Percentiles rank a stretch among this genome's conserved stretches.
Conservation (phyloP, 108 stramenopile species). For the Bacterosira constricta region DNA sequence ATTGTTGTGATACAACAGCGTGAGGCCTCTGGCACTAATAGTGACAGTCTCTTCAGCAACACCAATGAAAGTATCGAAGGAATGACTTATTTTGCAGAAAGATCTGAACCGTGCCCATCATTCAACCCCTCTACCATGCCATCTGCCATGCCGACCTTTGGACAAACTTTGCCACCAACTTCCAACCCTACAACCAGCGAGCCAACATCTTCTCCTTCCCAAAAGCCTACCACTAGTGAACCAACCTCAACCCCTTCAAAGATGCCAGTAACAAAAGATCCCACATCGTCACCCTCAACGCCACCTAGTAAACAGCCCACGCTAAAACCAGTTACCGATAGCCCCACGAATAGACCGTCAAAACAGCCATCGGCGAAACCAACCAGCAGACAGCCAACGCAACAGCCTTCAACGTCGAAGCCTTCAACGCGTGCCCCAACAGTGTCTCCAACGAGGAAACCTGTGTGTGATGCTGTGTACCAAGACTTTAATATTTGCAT, state of each 20-base stretch:
- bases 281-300: not conserved
- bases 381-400: not conserved
- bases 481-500: constrained; percentile 42
- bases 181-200: not conserved
- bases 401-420: not conserved
- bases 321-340: not conserved
- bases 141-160: not conserved
- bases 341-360: not conserved
- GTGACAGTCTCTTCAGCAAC: not conserved
- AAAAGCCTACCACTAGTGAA: not conserved
- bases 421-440: not conserved
- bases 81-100: not conserved
- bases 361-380: not conserved
- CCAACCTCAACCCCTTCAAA: not conserved
- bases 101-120: constrained; percentile 11
- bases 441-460: not conserved
- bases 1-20: constrained; percentile 4
- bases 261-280: not conserved
- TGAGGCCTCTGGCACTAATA: not conserved
- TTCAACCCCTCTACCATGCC: not conserved
- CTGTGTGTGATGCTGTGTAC: constrained; percentile 18
- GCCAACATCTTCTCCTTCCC: not conserved
- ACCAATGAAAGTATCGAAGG: not conserved
- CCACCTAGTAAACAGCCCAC: not conserved
- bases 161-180: not conserved